Percentiles rank a stretch among this genome's conserved stretches.
phyloP scores from a whole-genome alignment of 2,329 filamentous ascomycete genomes.

The Hymenoscyphus salicellus region DNA sequence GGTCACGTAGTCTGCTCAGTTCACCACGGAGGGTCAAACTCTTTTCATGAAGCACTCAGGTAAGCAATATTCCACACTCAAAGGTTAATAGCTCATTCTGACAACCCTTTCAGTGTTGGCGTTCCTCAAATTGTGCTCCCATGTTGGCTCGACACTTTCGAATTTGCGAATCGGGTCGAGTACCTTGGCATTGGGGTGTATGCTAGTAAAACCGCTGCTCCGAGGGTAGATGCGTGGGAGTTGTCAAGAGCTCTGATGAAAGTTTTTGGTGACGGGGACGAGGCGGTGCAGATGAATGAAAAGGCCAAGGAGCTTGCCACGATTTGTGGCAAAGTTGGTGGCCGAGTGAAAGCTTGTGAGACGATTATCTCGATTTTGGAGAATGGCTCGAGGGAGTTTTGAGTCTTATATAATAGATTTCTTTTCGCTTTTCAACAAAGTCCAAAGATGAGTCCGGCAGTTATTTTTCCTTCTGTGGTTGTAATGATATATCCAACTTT shows the following conservation, averaged over 20 bases:
- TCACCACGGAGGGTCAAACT: conserved; percentile 43
- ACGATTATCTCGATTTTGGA: conserved; percentile 26
- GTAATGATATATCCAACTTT: no score
- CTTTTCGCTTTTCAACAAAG: no score
- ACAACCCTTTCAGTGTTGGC: conserved; percentile 37
- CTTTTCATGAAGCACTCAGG: conserved; percentile 45
- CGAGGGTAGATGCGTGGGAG: conserved; percentile 19
- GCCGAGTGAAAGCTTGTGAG: conserved; percentile 22
- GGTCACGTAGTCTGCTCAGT: conserved; percentile 38
- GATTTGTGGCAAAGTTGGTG: conserved; percentile 17
- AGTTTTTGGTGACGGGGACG: conserved; percentile 19
- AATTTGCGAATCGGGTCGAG: conserved; percentile 44
- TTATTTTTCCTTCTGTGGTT: no score
- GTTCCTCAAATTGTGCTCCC: conserved; percentile 47
- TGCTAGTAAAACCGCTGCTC: conserved; percentile 21
- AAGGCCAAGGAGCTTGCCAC: conserved; percentile 21
- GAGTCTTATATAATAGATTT: background rate
- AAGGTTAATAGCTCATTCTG: background rate
- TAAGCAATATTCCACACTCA: conserved; percentile 30
- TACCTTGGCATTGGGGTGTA: conserved; percentile 41
- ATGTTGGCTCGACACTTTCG: conserved; percentile 46
- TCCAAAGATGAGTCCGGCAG: no score
- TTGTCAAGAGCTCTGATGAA: conserved; percentile 21
- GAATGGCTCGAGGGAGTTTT: background rate
- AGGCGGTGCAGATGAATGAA: conserved; percentile 18